Evolutionary conservation across 495 filamentous ascomycete species (phyloP).

Genomic region (Baudoinia panamericana): DNA sequence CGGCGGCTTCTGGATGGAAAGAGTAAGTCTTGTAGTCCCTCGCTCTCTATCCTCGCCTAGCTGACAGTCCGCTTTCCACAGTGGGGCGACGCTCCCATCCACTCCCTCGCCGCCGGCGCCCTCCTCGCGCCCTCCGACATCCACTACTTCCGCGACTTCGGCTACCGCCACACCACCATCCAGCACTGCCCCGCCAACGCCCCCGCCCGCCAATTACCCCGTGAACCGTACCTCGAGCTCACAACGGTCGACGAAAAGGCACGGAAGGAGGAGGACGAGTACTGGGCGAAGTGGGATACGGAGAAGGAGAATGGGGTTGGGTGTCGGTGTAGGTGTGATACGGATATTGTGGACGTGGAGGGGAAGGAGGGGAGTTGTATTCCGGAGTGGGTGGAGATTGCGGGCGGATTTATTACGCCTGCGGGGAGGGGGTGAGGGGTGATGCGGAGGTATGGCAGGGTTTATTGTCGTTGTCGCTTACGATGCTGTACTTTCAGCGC

Average conservation of each 20-base stretch:
- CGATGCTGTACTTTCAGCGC: too few relatives aligned
- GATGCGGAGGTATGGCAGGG: background rate
- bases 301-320: slow-evolving; percentile 94
- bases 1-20: slow-evolving; percentile 97
- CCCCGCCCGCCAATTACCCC: slow-evolving; percentile 71
- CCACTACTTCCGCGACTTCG: slow-evolving; percentile 99
- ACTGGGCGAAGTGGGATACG: slow-evolving; percentile 80
- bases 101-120: slow-evolving; percentile 88
- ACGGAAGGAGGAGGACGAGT: slow-evolving; percentile 86
- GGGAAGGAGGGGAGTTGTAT: slow-evolving; percentile 92
- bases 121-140: slow-evolving; percentile 73
- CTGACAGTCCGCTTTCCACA: slow-evolving; percentile 32
- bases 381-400: slow-evolving; percentile 93
- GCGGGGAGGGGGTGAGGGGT: slow-evolving; percentile 6
- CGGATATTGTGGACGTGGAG: slow-evolving; percentile 96
- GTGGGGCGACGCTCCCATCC: slow-evolving; percentile 99
- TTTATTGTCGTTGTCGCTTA: too few relatives aligned
- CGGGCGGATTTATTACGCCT: slow-evolving; percentile 52
- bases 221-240: slow-evolving; percentile 69
- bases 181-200: slow-evolving; percentile 98
- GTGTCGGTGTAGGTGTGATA: slow-evolving; percentile 93
- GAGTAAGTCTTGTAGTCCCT: slow-evolving; percentile 45
- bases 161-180: slow-evolving; percentile 96
- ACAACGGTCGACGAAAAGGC: slow-evolving; percentile 76
- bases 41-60: slow-evolving; percentile 4